Percentiles rank a stretch among this genome's conserved stretches.
These are phyloP conservation scores for Candida tunisiensis DNA, from an alignment of 1,139 yeast genomes.

Conservation along the genomic window DNA sequence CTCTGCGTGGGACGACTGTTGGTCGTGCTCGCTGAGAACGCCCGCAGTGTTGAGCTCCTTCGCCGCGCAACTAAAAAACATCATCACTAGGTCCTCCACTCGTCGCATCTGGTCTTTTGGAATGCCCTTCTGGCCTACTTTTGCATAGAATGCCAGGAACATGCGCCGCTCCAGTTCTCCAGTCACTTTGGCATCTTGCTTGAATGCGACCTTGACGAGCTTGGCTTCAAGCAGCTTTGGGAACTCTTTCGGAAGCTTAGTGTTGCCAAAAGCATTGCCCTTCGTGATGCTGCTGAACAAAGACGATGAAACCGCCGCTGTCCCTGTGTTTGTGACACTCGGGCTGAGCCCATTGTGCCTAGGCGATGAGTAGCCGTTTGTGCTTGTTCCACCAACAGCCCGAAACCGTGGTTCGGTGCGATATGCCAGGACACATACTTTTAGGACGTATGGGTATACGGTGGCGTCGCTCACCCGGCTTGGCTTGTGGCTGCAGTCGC, in stretches of 20 bases:
- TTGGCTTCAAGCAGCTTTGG: conserved; percentile 30
- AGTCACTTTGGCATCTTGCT: conserved; percentile 11
- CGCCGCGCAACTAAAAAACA: conserved; percentile 47
- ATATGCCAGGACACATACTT: conserved; percentile 17
- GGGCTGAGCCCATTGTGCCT: too few relatives aligned
- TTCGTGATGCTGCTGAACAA: not conserved
- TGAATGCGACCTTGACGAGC: conserved; percentile 38
- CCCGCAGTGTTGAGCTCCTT: conserved; percentile 39
- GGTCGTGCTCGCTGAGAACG: too few relatives aligned
- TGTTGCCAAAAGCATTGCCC: conserved; percentile 2
- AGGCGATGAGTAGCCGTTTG: too few relatives aligned
- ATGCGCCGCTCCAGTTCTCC: conserved; percentile 25
- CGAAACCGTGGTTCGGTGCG: conserved; percentile 15
- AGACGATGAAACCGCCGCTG: too few relatives aligned
- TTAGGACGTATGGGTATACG: conserved; percentile 16
- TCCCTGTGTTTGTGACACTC: not conserved
- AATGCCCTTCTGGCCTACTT: conserved; percentile 27
- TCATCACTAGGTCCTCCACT: conserved; percentile 48
- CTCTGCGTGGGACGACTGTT: conserved; percentile 25
- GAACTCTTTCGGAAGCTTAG: conserved; percentile 30
- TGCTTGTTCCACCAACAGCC: not conserved
- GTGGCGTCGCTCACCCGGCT: not conserved
- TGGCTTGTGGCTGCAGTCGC: too few relatives aligned
- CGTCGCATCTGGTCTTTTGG: conserved; percentile 27
- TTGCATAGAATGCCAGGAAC: conserved; percentile 45